Base-by-base conservation (phyloP, 2,329 filamentous ascomycete species). In the Ophiostoma quercus region DNA sequence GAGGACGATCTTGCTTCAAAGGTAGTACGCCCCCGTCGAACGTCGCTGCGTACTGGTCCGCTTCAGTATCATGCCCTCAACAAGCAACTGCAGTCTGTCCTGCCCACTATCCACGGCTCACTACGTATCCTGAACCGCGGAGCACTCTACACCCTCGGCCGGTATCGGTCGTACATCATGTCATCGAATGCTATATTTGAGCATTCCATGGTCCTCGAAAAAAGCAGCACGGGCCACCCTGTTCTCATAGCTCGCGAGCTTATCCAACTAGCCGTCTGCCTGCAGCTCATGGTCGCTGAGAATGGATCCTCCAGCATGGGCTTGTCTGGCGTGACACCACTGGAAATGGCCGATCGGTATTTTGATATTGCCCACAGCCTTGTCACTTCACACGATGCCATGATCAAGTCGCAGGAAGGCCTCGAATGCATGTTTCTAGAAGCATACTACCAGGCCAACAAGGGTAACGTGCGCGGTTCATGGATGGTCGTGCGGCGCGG, bases 361-460 rank as follows among this genome's bases (percentile, higher is more conserved):
- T 57, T 25, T 12, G 51, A 57, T 1, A 57, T 57, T 57, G 51
- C 51, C 16, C 22, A 57, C 51, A 57, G 16, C n/a, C 51, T 57
- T 3, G 51, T 57, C n/a, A 57, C 51, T 1, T 57, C 51, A 57
- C 9, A 57, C 9, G 51, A 57, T 25, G n/a, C n/a, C 8, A 57
- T 57, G 51, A 12, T 57, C 22, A 25, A 12, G n/a, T 57, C 51
- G 3, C 51, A 25, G n/a, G 51, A 57, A 57, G 82, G 82, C 0
- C 74, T 85, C 5, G 82, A 84, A 70, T 83, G 81, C 63, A 71
- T 85, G 6, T 77, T 84, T 71, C 76, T 85, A 0, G 79, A 84
- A 71, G 78, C 77, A 3, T 76, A 83, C 12, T 83, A 80, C 71
- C 76, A 82, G 16, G 80, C 80, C 25, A 84, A 84, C 41, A 75